A percentile compares a stretch with the other conserved stretches of the same genome.
Conservation (phyloP, 140 eudicot genomes). For the Flaveria floridana region DNA sequence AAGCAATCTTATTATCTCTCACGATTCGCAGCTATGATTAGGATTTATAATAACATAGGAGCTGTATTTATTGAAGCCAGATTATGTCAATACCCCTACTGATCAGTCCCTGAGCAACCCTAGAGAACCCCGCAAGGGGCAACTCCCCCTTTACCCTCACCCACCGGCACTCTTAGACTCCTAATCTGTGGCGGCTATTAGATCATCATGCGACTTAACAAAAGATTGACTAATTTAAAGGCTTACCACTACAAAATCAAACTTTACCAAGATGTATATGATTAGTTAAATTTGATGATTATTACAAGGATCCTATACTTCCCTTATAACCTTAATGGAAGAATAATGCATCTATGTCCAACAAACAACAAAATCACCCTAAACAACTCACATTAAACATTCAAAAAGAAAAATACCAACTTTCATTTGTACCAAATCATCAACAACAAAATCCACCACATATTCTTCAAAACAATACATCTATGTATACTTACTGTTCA, state of each 20-base stretch:
- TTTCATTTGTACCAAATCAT: too few relatives aligned
- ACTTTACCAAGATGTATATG: background rate
- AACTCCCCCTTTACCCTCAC: background rate
- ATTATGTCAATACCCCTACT: background rate
- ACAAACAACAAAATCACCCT: slow-evolving; percentile 21
- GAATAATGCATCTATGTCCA: slow-evolving; percentile 2
- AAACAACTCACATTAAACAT: background rate
- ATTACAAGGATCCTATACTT: slow-evolving; percentile 20
- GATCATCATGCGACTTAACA: slow-evolving; percentile 8
- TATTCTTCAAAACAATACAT: background rate
- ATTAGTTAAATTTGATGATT: slow-evolving; percentile 12
- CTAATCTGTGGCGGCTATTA: background rate
- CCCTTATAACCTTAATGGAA: slow-evolving; percentile 19
- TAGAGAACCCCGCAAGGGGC: background rate
- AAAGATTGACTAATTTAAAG: slow-evolving; percentile 5
- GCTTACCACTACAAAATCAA: background rate
- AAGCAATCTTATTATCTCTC: slow-evolving; percentile 1
- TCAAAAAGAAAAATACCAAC: background rate
- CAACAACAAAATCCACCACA: background rate
- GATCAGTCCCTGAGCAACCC: background rate
- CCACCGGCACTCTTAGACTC: background rate
- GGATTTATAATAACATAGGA: slow-evolving; percentile 1
- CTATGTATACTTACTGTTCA: slow-evolving; percentile 52
- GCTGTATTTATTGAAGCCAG: background rate
- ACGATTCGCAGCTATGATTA: background rate